Conservation (phyloP, 2,329 filamentous ascomycete genomes). For the Arachnopeziza araneosa region DNA sequence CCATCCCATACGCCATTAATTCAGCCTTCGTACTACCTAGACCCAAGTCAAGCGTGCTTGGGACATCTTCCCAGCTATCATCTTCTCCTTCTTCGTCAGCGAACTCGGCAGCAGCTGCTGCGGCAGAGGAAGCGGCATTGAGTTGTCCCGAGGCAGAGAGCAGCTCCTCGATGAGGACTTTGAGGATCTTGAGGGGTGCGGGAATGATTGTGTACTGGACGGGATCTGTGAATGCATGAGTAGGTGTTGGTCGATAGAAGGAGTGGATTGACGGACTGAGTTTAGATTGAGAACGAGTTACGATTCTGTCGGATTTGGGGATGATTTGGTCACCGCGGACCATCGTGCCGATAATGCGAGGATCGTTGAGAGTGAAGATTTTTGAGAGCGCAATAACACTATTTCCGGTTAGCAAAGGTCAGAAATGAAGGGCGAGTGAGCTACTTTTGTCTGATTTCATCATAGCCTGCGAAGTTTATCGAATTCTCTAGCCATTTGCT, state of each 20-base stretch:
- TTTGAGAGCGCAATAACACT: conserved; percentile 91
- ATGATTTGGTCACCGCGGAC: conserved; percentile 92
- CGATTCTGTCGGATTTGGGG: conserved; percentile 72
- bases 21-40: conserved; percentile 64
- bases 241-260: conserved; percentile 16
- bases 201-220: conserved; percentile 85
- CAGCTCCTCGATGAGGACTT: conserved; percentile 90
- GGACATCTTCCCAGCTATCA: conserved; percentile 86
- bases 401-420: conserved; percentile 29
- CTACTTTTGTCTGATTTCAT: conserved; percentile 94
- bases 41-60: conserved; percentile 70
- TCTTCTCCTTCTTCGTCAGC: conserved; percentile 65
- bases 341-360: conserved; percentile 68
- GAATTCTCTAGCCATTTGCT: conserved; percentile 97
- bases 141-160: conserved; percentile 68
- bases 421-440: conserved; percentile 28
- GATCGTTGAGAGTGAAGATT: conserved; percentile 80
- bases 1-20: conserved; percentile 71
- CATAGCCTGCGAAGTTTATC: conserved; percentile 94
- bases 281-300: conserved; percentile 87
- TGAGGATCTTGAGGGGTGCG: conserved; percentile 89
- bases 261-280: conserved; percentile 51
- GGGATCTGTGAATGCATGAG: conserved; percentile 51
- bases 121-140: conserved; percentile 50
- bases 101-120: conserved; percentile 52